Percentiles rank a stretch among this genome's conserved stretches.
These are phyloP conservation scores for Rhodotorula sp. DNA, from an alignment of 1,284 basidiomycete genomes.

Conservation along the genomic window DNA sequence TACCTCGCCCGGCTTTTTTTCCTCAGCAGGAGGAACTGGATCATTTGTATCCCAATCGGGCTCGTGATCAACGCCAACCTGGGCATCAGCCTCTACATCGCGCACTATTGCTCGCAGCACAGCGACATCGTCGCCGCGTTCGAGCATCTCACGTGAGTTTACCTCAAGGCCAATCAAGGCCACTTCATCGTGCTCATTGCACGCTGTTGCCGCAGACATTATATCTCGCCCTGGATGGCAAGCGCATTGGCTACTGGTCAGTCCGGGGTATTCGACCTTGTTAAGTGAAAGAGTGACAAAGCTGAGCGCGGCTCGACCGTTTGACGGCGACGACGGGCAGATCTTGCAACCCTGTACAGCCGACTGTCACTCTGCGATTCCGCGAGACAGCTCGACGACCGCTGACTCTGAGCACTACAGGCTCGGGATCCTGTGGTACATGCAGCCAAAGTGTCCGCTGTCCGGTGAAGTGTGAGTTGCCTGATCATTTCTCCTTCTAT, in stretches of 20 bases:
- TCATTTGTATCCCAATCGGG: not conserved
- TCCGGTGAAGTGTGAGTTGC: not conserved
- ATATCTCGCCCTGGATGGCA: not conserved
- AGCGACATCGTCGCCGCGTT: not conserved
- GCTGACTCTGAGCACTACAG: not conserved
- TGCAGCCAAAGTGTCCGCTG: not conserved
- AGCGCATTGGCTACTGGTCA: not conserved
- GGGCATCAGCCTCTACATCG: not conserved
- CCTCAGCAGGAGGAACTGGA: not conserved
- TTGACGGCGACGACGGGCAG: too few species aligned
- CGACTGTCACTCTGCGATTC: too few species aligned
- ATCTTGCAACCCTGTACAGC: too few species aligned
- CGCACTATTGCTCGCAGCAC: not conserved
- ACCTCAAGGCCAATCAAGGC: not conserved
- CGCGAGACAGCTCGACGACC: too few species aligned
- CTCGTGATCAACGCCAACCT: not conserved
- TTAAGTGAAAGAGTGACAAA: too few species aligned
- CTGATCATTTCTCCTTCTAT: not conserved
- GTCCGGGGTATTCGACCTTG: not conserved
- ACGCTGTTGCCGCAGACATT: not conserved
- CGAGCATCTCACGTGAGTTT: not conserved
- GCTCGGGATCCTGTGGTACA: not conserved
- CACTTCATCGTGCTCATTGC: too few species aligned
- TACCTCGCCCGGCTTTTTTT: slow-evolving; percentile 2
- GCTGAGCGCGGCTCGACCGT: too few species aligned